These are phyloP conservation scores for Claviceps maximensis DNA, from an alignment of 2,329 filamentous ascomycete species.

Conservation along the genomic window DNA sequence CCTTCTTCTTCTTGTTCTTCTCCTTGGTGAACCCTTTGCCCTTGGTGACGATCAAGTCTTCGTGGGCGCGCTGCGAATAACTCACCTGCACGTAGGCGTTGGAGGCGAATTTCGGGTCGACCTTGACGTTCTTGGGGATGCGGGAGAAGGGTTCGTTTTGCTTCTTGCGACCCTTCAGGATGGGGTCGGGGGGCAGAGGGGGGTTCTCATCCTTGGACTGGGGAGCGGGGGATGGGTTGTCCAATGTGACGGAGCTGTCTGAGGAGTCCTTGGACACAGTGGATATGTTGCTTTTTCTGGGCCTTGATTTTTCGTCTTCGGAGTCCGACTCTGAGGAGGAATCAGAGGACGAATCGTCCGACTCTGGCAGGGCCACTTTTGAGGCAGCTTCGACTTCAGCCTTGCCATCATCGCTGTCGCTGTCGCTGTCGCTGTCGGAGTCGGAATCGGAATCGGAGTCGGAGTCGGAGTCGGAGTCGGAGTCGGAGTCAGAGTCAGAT, in stretches of 20 bases:
- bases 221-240: constrained; percentile 32
- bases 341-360: constrained; percentile 18
- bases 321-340: constrained; percentile 17
- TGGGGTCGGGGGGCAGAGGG: constrained; percentile 40
- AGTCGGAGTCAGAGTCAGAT: constrained; percentile 8
- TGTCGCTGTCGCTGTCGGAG: constrained; percentile 6
- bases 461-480: constrained; percentile 11
- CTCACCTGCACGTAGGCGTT: constrained; percentile 76
- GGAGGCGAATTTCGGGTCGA: constrained; percentile 56
- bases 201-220: constrained; percentile 25
- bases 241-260: constrained; percentile 37
- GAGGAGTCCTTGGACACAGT: constrained; percentile 21
- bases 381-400: constrained; percentile 12
- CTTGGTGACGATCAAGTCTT: constrained; percentile 78
- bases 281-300: constrained; percentile 8
- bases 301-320: constrained; percentile 16
- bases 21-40: constrained; percentile 99
- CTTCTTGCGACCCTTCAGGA: constrained; percentile 29
- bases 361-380: constrained; percentile 12
- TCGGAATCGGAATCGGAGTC: constrained; percentile 7
- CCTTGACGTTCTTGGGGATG: constrained; percentile 54
- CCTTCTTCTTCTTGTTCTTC: constrained; percentile 97
- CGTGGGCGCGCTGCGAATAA: constrained; percentile 79
- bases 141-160: constrained; percentile 62
- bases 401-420: not conserved